Conservation (phyloP, 1,284 basidiomycete species). For the Trametes pubescens region DNA sequence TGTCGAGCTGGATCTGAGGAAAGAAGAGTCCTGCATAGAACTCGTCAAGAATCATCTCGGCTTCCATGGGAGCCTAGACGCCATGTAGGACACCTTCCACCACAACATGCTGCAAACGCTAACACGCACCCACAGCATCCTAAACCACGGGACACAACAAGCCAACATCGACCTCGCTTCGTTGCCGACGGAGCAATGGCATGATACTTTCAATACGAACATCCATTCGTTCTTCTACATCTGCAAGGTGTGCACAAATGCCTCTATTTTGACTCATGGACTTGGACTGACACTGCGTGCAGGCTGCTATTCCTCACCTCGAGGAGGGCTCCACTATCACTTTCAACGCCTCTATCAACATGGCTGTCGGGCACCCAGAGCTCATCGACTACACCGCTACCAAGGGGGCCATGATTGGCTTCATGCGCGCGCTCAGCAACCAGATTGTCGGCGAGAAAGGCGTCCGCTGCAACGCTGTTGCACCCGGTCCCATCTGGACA, state of each 20-base stretch:
- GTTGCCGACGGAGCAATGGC: slow-evolving; percentile 58
- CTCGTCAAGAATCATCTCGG: slow-evolving; percentile 54
- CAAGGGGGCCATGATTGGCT: slow-evolving; percentile 61
- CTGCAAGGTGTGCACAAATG: slow-evolving; percentile 52
- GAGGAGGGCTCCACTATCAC: slow-evolving; percentile 55
- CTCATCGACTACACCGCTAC: slow-evolving; percentile 64
- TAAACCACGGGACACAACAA: slow-evolving; percentile 63
- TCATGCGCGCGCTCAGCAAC: slow-evolving; percentile 56
- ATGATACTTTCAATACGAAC: slow-evolving; percentile 57
- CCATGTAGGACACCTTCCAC: slow-evolving; percentile 45
- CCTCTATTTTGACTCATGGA: slow-evolving; percentile 35
- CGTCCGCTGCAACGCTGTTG: slow-evolving; percentile 59
- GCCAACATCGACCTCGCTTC: slow-evolving; percentile 54
- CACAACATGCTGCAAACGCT: background rate
- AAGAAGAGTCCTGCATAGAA: slow-evolving; percentile 52
- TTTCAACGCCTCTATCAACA: slow-evolving; percentile 59
- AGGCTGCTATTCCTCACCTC: slow-evolving; percentile 48
- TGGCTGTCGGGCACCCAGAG: slow-evolving; percentile 60
- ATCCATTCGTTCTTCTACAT: slow-evolving; percentile 64
- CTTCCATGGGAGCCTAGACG: slow-evolving; percentile 52
- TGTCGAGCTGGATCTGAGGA: slow-evolving; percentile 52
- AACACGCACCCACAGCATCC: slow-evolving; percentile 45
- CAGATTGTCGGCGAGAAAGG: slow-evolving; percentile 60
- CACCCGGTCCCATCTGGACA: slow-evolving; percentile 63
- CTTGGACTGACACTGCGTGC: slow-evolving; percentile 42